Conservation (phyloP, 371 early-diverging fungal species). For the Caulochytrium protostelioides region DNA sequence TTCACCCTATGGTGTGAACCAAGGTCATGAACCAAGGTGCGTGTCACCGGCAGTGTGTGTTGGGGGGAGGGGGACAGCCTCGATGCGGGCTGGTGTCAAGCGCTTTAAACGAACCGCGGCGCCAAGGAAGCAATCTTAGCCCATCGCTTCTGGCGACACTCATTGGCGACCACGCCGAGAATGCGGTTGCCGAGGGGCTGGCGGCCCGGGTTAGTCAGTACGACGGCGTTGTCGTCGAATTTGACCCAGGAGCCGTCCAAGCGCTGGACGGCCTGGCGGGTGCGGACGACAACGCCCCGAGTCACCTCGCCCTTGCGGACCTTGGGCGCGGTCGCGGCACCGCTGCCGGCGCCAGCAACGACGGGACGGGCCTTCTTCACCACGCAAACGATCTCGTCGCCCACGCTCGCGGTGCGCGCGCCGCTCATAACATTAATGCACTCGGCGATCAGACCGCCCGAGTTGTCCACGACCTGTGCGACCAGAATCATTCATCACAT, state of each 20-base stretch:
- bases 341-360: constrained; percentile 9
- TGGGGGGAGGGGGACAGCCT: too few relatives aligned
- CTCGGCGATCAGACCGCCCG: constrained; percentile 79
- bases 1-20: too few relatives aligned
- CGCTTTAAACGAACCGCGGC: constrained; percentile 74
- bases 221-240: constrained; percentile 94
- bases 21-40: too few relatives aligned
- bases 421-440: constrained; percentile 84
- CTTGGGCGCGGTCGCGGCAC: constrained; percentile 31
- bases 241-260: constrained; percentile 79
- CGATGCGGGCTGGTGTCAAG: too few relatives aligned
- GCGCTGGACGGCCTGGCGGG: constrained; percentile 69
- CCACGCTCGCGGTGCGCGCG: constrained; percentile 24
- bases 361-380: constrained; percentile 73
- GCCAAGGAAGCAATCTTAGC: constrained; percentile 83
- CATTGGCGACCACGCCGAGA: constrained; percentile 70
- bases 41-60: too few relatives aligned
- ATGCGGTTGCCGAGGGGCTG: constrained; percentile 80
- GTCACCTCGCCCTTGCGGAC: constrained; percentile 90
- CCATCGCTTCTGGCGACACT: constrained; percentile 82
- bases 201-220: constrained; percentile 70
- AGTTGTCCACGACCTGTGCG: constrained; percentile 66
- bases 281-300: constrained; percentile 77
- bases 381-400: constrained; percentile 88
- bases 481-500: not conserved